Base-by-base conservation (phyloP, 139 green algal genomes). In the Limnomonas spitsbergensis region DNA sequence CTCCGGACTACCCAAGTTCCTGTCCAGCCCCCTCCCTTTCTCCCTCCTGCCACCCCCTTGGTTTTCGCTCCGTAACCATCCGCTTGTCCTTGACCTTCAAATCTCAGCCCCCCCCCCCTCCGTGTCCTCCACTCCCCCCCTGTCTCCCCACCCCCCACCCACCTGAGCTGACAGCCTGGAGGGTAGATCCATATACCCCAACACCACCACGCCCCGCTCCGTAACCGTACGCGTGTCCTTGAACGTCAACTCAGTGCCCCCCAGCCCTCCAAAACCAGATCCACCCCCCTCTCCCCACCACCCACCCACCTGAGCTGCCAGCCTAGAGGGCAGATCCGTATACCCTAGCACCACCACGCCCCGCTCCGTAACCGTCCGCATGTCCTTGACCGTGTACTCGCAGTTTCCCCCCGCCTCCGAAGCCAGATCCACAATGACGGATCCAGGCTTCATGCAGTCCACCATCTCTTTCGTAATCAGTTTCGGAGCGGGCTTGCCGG, bases 171-270 rank as follows among this genome's bases (percentile, higher is more conserved):
- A 79, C 78, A 98, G 87, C 47, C 92, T 88, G 69, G 74, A 88
- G 68, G 94, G 93, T 78, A 98, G 81, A 77, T 97, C 91, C 27
- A 90, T 96, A 88, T 93, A 97, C 32, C 94, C 94, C 3, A 98
- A 81, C 74, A 92, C 89, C 0, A 79, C 96, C 31, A 95, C 90
- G 26, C 83, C 86, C 76, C 92, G 84, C 56, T 56, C 32, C 0
- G 78, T 87, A 7, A 34, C 36, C 26, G 80, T 32, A 31, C 79
- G 40, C 78, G 84, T 75, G 24, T 26, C 38, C 71, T 81, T 69
- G 38, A 77, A 29, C 32, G 83, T 88, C 61, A 78, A 80, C 52
- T 81, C 83, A 36, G 80, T 69, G 77, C 85, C 85, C 34, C 83
- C 83, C 0, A n/a, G n/a, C n/a, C n/a, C n/a, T n/a, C n/a, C n/a